Evolutionary conservation across 768 basidiomycete species (phyloP), one percentile per base, ranked within the genome.

Genomic region (Russula vinacea): DNA sequence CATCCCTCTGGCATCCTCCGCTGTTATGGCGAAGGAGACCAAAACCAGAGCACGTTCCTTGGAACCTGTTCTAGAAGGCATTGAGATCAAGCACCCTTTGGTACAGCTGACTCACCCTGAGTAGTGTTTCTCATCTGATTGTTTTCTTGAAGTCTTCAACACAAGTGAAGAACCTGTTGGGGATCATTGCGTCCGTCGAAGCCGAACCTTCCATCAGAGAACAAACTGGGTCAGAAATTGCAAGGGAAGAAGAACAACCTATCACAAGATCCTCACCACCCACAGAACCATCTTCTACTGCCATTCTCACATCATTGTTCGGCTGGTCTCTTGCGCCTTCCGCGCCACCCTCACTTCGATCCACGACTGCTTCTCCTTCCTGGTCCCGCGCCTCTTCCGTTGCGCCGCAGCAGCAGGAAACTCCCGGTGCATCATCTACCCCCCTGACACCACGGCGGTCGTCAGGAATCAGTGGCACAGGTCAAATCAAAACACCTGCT

Each of bases 51-150:
- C 91, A 5, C 53, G 77, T 0, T 70, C 74, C 0, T 77, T 93
- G 54, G 82, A 86, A 51, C 71, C 80, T 1, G 69, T 84, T 1
- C 70, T 91, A 56, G 73, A 80, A 56, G 79, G 79, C 55, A 76
- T 91, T 16, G 73, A 79, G 50, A 79, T 89, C 57, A 86, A 83
- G 69, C 90, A 93, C 68, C 90, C 92, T 42, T 76, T 93, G 59
- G 91, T 92, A 72, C 47, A 83, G 74, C 14, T 14, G 40, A 17
- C 19, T 22, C 47, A 22, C 8, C 14, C 35, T 51, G 8, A 24
- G 10, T 7, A 5, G 17, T 32, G 26, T 11, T 10, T 3, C 14
- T 35, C 40, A n/a, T 39, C 68, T 64, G 33, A 58, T 56, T 19
- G 33, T 29, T 42, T 58, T 55, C n/a, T 32, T 51, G 5, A 67